A percentile compares a stretch with the other conserved stretches of the same genome.
These are phyloP conservation scores for Boletus rubroflammeus DNA, from an alignment of 768 basidiomycete species.

Conservation along the genomic window DNA sequence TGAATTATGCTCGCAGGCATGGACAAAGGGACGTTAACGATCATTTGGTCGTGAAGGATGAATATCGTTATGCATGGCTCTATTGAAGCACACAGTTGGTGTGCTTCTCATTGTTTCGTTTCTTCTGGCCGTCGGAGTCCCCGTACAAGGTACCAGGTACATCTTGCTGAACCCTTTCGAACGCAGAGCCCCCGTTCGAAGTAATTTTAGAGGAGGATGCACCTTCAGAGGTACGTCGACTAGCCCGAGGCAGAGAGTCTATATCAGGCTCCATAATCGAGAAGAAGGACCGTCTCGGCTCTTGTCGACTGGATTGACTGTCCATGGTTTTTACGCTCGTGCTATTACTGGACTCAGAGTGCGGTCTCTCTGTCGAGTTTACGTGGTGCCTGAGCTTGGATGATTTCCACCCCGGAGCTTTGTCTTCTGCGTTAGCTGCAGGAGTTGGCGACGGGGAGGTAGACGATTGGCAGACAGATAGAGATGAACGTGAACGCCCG, in stretches of 20 bases:
- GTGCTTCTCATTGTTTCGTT: constrained; percentile 27
- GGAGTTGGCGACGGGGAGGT: constrained; percentile 29
- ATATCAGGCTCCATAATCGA: constrained; percentile 30
- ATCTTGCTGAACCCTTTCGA: constrained; percentile 9
- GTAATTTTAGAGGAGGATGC: constrained; percentile 12
- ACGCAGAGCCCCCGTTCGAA: constrained; percentile 5
- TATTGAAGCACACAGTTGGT: constrained; percentile 28
- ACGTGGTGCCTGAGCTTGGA: constrained; percentile 39
- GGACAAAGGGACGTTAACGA: neutral
- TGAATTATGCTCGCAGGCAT: neutral
- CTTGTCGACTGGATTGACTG: constrained; percentile 41
- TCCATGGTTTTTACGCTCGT: constrained; percentile 59
- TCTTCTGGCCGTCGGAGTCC: constrained; percentile 26
- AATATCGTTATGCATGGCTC: neutral
- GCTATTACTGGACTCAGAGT: constrained; percentile 57
- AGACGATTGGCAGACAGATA: constrained; percentile 39
- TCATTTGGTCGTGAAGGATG: neutral
- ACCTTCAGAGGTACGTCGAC: constrained; percentile 21
- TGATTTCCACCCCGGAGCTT: constrained; percentile 27
- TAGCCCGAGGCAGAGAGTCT: constrained; percentile 16
- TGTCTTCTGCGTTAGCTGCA: constrained; percentile 21
- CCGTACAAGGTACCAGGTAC: constrained; percentile 3
- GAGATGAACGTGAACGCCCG: constrained; percentile 59
- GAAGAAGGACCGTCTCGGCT: constrained; percentile 35
- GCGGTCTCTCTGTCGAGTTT: constrained; percentile 44